Evolutionary conservation across 257 asterid genomes (phyloP), one percentile per base, ranked within the genome.

Genomic region (Avicennia marina): DNA sequence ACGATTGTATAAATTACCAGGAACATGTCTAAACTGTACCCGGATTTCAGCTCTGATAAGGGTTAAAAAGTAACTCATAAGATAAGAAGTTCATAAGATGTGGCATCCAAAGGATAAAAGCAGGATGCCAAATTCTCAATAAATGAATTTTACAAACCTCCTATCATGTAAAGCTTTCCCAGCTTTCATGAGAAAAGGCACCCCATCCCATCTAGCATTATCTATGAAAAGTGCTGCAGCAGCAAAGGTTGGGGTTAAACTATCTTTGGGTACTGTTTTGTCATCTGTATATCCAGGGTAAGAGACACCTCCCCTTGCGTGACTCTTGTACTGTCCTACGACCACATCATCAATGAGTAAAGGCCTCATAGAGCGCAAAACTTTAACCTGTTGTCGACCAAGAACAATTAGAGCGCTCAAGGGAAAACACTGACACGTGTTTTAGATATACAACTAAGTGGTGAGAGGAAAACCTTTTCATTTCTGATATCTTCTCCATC

Each of bases 401-500:
- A 57, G 47, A 56, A 24, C 60, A 40, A 42, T 44, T 21, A 42
- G 22, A 41, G 29, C 32, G 11, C 34, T 27, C 32, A 19, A 12
- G 41, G 19, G 26, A 26, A 39, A 38, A 58, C 24, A n/a, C 0
- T 7, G 13, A 13, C 15, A 18, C 0, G 16, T 13, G 13, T 2
- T 43, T n/a, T 19, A 39, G 5, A 54, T 26, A 60, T 32, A 27
- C 2, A 56, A 21, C 40, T 58, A 22, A 50, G 40, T n/a, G 21
- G 31, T 26, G 64, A 63, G 42, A 61, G 52, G 26, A 62, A 36
- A 58, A 87, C 96, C 96, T 91, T 91, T 75, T 91, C 98, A 9
- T 87, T 91, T 67, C 98, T 76, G 64, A 91, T 91, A 75, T 91
- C 98, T 81, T 91, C 98, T 33, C 95, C 98, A 62, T 91, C 98